A percentile compares a stretch with the other conserved stretches of the same genome.
Evolutionary conservation across 306 rosid genomes (phyloP).

Genomic region (Vigna nakashimae): DNA sequence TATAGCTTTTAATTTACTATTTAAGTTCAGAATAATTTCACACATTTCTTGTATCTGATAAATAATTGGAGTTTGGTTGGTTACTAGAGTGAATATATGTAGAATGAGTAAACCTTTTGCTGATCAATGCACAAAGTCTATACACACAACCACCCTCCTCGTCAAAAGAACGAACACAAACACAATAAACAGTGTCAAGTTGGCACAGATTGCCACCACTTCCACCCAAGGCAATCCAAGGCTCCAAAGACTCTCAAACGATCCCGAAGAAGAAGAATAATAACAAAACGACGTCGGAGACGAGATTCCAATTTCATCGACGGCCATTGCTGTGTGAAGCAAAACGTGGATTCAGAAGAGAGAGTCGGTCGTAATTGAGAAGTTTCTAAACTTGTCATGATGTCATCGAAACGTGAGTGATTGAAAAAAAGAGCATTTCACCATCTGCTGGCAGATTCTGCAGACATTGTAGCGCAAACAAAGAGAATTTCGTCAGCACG

Average conservation of each 20-base stretch:
- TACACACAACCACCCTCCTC: conserved; percentile 54
- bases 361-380: conserved; percentile 53
- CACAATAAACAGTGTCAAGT: conserved; percentile 63
- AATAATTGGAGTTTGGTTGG: too few species aligned
- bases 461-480: conserved; percentile 87
- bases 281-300: conserved; percentile 19
- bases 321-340: conserved; percentile 54
- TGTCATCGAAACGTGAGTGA: conserved; percentile 52
- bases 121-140: background rate
- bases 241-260: conserved; percentile 45
- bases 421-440: conserved; percentile 68
- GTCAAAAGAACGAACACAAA: conserved; percentile 63
- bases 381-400: conserved; percentile 48
- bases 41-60: too few species aligned
- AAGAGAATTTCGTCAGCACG: conserved; percentile 51
- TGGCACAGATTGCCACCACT: conserved; percentile 65
- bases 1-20: too few species aligned
- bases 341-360: conserved; percentile 48
- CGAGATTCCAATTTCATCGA: conserved; percentile 44
- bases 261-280: conserved; percentile 42
- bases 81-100: too few species aligned
- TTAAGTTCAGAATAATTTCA: too few species aligned
- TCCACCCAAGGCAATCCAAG: conserved; percentile 74
- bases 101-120: too few species aligned
- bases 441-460: conserved; percentile 72